These are phyloP conservation scores for Phalaenopsis aphrodite DNA, from an alignment of 106 monocot species.

Conservation along the genomic window DNA sequence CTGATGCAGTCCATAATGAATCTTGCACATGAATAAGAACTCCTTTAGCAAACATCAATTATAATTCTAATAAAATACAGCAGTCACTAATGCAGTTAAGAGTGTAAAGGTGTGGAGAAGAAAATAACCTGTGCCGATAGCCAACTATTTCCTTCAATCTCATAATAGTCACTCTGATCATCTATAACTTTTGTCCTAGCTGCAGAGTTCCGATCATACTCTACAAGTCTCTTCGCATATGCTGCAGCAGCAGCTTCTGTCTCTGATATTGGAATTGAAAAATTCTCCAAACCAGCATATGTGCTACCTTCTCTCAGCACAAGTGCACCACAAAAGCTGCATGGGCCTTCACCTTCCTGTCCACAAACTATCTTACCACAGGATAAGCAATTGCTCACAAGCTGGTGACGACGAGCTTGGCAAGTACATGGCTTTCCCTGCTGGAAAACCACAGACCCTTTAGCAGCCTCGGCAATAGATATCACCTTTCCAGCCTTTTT, in stretches of 20 bases:
- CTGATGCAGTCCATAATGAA: neutral
- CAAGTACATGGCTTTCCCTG: slow-evolving; percentile 90
- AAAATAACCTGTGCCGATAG: slow-evolving; percentile 59
- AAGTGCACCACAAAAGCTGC: slow-evolving; percentile 91
- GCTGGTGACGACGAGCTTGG: slow-evolving; percentile 87
- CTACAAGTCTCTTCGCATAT: slow-evolving; percentile 93
- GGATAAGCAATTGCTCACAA: slow-evolving; percentile 93
- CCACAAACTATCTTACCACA: slow-evolving; percentile 99
- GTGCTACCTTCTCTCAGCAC: slow-evolving; percentile 87
- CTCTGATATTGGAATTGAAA: slow-evolving; percentile 42
- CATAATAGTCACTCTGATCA: slow-evolving; percentile 98
- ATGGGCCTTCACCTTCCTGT: slow-evolving; percentile 97
- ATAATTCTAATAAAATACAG: neutral
- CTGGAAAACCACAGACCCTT: slow-evolving; percentile 84
- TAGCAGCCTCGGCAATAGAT: slow-evolving; percentile 81
- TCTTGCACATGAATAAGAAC: neutral
- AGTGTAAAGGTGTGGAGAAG: neutral
- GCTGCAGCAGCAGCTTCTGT: slow-evolving; percentile 77
- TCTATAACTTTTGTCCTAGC: slow-evolving; percentile 88
- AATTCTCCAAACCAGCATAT: slow-evolving; percentile 77
- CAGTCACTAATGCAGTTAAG: neutral
- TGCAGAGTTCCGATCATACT: slow-evolving; percentile 86
- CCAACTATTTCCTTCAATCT: slow-evolving; percentile 91
- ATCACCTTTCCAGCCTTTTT: slow-evolving; percentile 69
- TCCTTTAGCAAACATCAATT: neutral